These are phyloP conservation scores for Ricinus communis DNA, from an alignment of 345 rosid species.

Conservation along the genomic window DNA sequence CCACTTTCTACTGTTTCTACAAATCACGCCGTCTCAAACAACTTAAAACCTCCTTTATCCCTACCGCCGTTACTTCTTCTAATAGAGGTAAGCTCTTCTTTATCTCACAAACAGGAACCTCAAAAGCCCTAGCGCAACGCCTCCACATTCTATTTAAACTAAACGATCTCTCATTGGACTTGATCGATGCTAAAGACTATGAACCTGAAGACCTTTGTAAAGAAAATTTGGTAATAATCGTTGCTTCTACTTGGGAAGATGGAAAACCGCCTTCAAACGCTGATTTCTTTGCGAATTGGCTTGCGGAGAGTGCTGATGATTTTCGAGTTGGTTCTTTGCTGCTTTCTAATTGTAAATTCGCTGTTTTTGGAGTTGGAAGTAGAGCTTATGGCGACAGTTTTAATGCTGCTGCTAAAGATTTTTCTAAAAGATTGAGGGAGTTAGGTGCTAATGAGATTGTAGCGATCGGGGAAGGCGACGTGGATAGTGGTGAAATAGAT, in stretches of 20 bases:
- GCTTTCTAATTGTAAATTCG: slow-evolving; percentile 63
- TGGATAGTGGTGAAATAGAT: slow-evolving; percentile 67
- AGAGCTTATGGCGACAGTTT: slow-evolving; percentile 60
- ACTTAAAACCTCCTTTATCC: slow-evolving; percentile 22
- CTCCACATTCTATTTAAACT: slow-evolving; percentile 44
- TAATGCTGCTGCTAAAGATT: slow-evolving; percentile 73
- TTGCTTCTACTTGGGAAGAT: slow-evolving; percentile 91
- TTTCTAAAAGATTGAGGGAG: slow-evolving; percentile 57
- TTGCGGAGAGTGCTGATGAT: slow-evolving; percentile 79
- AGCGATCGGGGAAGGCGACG: slow-evolving; percentile 68
- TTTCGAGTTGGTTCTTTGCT: slow-evolving; percentile 82
- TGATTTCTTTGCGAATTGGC: slow-evolving; percentile 67
- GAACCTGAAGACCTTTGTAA: slow-evolving; percentile 90
- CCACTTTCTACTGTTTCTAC: slow-evolving; percentile 76
- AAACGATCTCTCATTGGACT: slow-evolving; percentile 51
- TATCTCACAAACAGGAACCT: slow-evolving; percentile 80
- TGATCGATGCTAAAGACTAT: slow-evolving; percentile 69
- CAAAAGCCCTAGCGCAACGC: slow-evolving; percentile 63
- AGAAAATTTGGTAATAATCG: slow-evolving; percentile 55
- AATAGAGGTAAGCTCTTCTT: slow-evolving; percentile 65
- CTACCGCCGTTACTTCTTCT: slow-evolving; percentile 26
- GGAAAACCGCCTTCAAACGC: slow-evolving; percentile 73
- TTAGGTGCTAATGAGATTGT: slow-evolving; percentile 75
- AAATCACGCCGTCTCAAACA: slow-evolving; percentile 68
- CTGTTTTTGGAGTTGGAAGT: slow-evolving; percentile 92